Percentiles rank a stretch among this genome's conserved stretches.
These are phyloP conservation scores for Jacaranda mimosifolia DNA, from an alignment of 257 asterid genomes.

Conservation along the genomic window DNA sequence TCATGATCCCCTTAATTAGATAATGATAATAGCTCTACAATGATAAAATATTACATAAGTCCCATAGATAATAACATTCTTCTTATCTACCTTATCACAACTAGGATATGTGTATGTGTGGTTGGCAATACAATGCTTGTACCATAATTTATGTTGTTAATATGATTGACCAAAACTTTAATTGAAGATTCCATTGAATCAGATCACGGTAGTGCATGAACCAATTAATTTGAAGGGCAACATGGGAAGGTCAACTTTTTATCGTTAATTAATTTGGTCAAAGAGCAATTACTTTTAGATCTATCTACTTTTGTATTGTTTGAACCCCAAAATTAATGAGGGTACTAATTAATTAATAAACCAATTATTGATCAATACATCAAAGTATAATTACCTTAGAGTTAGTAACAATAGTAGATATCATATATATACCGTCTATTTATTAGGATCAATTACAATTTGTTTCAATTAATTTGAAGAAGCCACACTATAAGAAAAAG, in stretches of 20 bases:
- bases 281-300: constrained; percentile 14
- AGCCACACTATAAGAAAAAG: no score
- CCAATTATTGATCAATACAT: neutral
- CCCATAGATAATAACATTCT: no score
- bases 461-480: neutral
- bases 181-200: constrained; percentile 15
- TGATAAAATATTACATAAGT: no score
- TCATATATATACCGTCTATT: no score
- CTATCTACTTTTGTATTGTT: constrained; percentile 31
- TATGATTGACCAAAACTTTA: neutral
- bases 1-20: no score
- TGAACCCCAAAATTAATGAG: neutral
- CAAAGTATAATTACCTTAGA: neutral
- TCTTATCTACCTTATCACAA: no score
- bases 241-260: neutral
- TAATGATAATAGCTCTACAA: no score
- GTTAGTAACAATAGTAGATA: neutral
- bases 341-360: neutral
- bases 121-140: neutral
- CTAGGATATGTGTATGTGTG: neutral
- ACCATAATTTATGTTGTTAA: neutral
- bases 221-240: neutral
- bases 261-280: constrained; percentile 5
- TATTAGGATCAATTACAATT: neutral
- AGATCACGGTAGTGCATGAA: constrained; percentile 15